These are phyloP conservation scores for Sporobolomyces pararoseus DNA, from an alignment of 768 basidiomycete species.

Conservation along the genomic window DNA sequence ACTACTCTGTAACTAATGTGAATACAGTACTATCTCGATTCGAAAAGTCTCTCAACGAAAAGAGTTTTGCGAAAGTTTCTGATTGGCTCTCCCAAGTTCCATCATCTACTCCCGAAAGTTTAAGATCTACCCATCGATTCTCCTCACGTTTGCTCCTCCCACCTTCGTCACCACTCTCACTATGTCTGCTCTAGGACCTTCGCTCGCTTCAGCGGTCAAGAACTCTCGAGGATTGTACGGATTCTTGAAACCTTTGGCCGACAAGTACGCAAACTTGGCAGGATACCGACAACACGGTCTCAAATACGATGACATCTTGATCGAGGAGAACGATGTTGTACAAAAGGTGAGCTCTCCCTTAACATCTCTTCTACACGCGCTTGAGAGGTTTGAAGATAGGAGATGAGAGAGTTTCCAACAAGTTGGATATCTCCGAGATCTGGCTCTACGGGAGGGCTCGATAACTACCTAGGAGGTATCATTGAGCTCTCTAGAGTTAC, in stretches of 20 bases:
- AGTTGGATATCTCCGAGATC: too few species aligned
- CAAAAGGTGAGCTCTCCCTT: slow-evolving; percentile 59
- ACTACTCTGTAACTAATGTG: too few species aligned
- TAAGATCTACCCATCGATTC: too few species aligned
- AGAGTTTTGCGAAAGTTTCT: too few species aligned
- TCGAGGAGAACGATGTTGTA: slow-evolving; percentile 72
- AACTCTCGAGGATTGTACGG: slow-evolving; percentile 64
- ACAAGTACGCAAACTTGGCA: slow-evolving; percentile 72
- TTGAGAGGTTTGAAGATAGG: not conserved
- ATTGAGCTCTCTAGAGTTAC: too few species aligned
- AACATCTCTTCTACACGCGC: not conserved
- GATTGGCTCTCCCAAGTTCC: too few species aligned
- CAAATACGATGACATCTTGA: slow-evolving; percentile 80
- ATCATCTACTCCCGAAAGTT: too few species aligned
- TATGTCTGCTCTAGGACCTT: slow-evolving; percentile 56
- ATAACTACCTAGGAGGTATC: too few species aligned
- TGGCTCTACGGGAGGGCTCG: too few species aligned
- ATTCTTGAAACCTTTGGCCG: slow-evolving; percentile 70
- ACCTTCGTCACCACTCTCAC: not conserved
- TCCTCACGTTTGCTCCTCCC: not conserved
- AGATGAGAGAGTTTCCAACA: too few species aligned
- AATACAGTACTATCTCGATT: too few species aligned
- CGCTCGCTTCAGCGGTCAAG: slow-evolving; percentile 71
- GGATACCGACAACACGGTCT: slow-evolving; percentile 86
- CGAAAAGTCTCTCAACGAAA: too few species aligned